These are phyloP conservation scores for Pholiota conissans DNA, from an alignment of 768 basidiomycete genomes.

Conservation along the genomic window DNA sequence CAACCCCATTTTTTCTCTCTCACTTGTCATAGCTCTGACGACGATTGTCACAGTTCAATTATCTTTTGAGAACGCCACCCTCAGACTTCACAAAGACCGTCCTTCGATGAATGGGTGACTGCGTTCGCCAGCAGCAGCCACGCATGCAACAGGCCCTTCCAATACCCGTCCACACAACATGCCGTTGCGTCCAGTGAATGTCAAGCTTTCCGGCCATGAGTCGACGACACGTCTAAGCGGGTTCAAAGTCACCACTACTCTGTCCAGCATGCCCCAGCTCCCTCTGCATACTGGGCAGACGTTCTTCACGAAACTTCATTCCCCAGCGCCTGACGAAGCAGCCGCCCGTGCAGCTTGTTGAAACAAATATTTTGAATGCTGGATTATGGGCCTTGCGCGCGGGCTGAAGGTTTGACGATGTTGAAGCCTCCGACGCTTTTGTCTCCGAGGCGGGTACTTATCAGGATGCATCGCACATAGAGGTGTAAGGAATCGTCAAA, in stretches of 20 bases:
- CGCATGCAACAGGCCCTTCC: too few species aligned
- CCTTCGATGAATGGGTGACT: too few species aligned
- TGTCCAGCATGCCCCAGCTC: conserved; percentile 11
- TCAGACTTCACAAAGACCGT: too few species aligned
- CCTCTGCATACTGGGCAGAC: conserved; percentile 18
- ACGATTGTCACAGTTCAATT: too few species aligned
- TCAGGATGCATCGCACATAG: background rate
- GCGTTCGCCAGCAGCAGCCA: too few species aligned
- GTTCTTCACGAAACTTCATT: conserved; percentile 11
- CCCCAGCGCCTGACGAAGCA: conserved; percentile 9
- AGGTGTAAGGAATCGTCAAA: conserved; percentile 10
- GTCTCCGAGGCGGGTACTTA: conserved; percentile 8
- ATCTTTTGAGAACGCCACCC: too few species aligned
- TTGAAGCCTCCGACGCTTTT: conserved; percentile 26
- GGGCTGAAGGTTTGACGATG: conserved; percentile 52
- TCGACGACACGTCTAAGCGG: conserved; percentile 11
- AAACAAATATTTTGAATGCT: conserved; percentile 27
- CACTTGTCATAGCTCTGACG: too few species aligned
- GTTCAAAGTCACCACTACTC: conserved; percentile 9
- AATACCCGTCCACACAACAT: too few species aligned
- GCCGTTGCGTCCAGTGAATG: too few species aligned
- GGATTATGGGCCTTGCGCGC: conserved; percentile 60
- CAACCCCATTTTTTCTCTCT: too few species aligned
- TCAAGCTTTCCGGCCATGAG: too few species aligned
- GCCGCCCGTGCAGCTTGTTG: conserved; percentile 6